Base-by-base conservation (phyloP, 176 grass and related monocot species). In the Panicum miliaceum region DNA sequence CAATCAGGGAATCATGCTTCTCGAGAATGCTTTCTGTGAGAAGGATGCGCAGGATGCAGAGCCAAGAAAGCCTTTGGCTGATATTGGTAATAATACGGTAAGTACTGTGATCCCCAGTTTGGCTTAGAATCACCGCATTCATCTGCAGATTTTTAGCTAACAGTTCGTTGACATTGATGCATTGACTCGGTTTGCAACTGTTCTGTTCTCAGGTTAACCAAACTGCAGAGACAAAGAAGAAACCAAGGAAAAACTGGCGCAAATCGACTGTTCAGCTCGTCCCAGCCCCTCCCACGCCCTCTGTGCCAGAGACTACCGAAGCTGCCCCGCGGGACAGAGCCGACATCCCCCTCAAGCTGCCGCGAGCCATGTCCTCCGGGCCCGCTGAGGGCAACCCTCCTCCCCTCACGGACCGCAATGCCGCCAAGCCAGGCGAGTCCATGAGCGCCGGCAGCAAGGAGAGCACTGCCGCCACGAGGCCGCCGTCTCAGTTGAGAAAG, bases 231-330 rank as follows among this genome's bases (percentile, higher is more conserved):
- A 51, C 63, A 27, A 92, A 92, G 19, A 82, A 47, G n/a, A 91
- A 82, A 59, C 46, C n/a, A 12, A 88, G 93, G 69, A 99, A 94
- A 70, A 94, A 87, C 38, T 99, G 96, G 96, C 93, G 88, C 68
- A 96, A 86, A 64, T 83, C 89, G 3, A 92, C 85, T 41, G 46
- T 97, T 60, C 95, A 94, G 82, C 83, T 94, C 6, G 60, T 97
- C 78, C 69, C 92, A 26, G 58, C 38, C 22, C 66, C 88, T 83
- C 82, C 57, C 35, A 81, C 74, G 5, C 80, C 87, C 7, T 42
- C 73, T 7, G 61, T 52, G 6, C 56, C 68, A 56, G 86, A 83
- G 68, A 84, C 53, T 62, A 90, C 54, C 13, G 86, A 89, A 22
- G 69, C 45, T 8, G 53, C 80, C 38, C 85, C 85, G 6, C 85